Evolutionary conservation across 805 yeast species (phyloP).

Genomic region (Candida ponderosae): DNA sequence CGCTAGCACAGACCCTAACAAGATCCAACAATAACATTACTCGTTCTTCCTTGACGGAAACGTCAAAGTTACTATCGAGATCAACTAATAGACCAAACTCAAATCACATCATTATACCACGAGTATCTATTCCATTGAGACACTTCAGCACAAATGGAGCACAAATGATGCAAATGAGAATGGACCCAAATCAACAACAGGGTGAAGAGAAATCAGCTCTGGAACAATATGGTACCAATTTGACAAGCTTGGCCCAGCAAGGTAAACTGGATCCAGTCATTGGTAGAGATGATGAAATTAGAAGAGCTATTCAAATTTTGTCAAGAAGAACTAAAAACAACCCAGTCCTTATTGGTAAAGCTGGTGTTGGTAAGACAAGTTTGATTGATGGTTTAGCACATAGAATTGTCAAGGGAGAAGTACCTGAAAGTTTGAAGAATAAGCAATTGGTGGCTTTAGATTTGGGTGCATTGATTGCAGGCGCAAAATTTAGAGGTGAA

Average conservation of each 20-base stretch:
- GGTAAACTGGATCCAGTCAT: conserved; percentile 96
- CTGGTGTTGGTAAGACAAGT: conserved; percentile 98
- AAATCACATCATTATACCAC: not conserved
- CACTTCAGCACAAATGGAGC: not conserved
- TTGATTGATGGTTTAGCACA: conserved; percentile 96
- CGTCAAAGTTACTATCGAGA: not conserved
- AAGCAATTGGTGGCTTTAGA: conserved; percentile 81
- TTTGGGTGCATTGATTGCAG: conserved; percentile 83
- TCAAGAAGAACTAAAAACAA: conserved; percentile 92
- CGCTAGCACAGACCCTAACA: too few relatives aligned
- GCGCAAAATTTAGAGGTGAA: conserved; percentile 94
- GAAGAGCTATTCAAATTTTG: conserved; percentile 85
- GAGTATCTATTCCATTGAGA: not conserved
- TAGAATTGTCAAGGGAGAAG: conserved; percentile 83
- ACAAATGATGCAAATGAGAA: conserved; percentile 15
- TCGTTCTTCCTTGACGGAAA: not conserved
- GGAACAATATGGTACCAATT: conserved; percentile 76
- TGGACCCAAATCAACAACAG: conserved; percentile 39
- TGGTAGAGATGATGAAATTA: conserved; percentile 92
- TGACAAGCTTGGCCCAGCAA: conserved; percentile 78
- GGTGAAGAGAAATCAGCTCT: conserved; percentile 62
- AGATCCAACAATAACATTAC: too few relatives aligned
- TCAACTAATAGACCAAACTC: not conserved
- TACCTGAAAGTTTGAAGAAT: conserved; percentile 87
- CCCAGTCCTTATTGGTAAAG: conserved; percentile 91